phyloP scores from a whole-genome alignment of 1,284 basidiomycete genomes.

The Ganoderma resinaceum region DNA sequence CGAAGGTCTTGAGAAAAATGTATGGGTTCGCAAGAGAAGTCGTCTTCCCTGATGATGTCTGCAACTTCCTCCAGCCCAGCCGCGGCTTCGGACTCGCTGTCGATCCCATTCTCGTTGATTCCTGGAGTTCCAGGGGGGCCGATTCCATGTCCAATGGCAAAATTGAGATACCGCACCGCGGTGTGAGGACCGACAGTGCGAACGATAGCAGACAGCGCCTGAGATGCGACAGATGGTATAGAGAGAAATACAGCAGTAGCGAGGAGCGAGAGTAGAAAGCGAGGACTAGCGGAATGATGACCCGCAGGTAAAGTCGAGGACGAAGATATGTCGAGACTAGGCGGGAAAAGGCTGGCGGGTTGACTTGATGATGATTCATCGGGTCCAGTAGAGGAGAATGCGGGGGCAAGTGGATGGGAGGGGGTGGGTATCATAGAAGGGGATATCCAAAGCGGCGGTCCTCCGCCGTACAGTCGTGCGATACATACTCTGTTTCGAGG shows the following conservation, averaged over 20 bases:
- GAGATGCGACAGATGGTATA: conserved; percentile 78
- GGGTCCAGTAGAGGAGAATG: conserved; percentile 48
- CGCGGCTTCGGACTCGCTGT: conserved; percentile 60
- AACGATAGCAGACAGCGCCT: conserved; percentile 77
- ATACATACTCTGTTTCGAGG: conserved; percentile 76
- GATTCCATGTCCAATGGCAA: conserved; percentile 82
- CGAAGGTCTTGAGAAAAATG: conserved; percentile 6
- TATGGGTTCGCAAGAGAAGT: conserved; percentile 12
- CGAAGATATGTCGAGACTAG: conserved; percentile 34
- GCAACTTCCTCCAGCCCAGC: conserved; percentile 78
- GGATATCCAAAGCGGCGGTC: conserved; percentile 75
- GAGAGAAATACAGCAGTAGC: conserved; percentile 89
- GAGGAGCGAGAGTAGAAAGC: conserved; percentile 86
- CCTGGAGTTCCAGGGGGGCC: conserved; percentile 46
- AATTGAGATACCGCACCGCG: conserved; percentile 80
- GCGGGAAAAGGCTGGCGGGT: conserved; percentile 29
- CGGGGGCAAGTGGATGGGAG: conserved; percentile 72
- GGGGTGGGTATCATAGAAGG: conserved; percentile 72
- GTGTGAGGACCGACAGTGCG: conserved; percentile 84
- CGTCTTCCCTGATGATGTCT: conserved; percentile 46
- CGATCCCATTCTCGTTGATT: conserved; percentile 48
- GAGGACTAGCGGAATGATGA: conserved; percentile 80
- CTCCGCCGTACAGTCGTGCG: conserved; percentile 86
- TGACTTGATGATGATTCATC: conserved; percentile 35
- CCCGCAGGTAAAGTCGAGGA: conserved; percentile 49